A percentile compares a stretch with the other conserved stretches of the same genome.
These are phyloP conservation scores for Petunia secreta DNA, from an alignment of 257 asterid species.

Conservation along the genomic window DNA sequence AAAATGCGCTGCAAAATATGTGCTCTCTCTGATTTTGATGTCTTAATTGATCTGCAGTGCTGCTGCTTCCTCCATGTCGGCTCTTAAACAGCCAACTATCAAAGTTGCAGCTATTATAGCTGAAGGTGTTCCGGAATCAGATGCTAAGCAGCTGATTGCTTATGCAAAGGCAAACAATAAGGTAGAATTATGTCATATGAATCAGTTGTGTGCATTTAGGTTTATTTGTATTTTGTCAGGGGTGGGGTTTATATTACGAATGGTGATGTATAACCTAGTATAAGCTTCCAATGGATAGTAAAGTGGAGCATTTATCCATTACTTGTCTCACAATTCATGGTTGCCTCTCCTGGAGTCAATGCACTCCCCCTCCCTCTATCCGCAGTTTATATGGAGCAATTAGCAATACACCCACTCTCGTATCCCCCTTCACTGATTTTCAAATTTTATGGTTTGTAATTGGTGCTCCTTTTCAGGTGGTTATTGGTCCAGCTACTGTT, in stretches of 20 bases:
- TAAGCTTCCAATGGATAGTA: not conserved
- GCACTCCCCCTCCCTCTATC: not conserved
- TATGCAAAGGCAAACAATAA: conserved; percentile 96
- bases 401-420: conserved; percentile 4
- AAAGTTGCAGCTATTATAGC: conserved; percentile 97
- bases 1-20: not conserved
- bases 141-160: conserved; percentile 94
- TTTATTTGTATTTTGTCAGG: not conserved
- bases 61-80: conserved; percentile 96
- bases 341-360: not conserved
- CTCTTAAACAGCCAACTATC: conserved; percentile 97
- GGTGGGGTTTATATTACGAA: not conserved
- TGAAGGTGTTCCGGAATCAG: conserved; percentile 98
- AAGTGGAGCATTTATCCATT: not conserved
- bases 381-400: not conserved
- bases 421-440: not conserved
- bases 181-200: conserved; percentile 41
- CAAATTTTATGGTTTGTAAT: conserved; percentile 20
- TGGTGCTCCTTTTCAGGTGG: conserved; percentile 55
- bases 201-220: not conserved
- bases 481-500: conserved; percentile 97
- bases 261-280: conserved; percentile 3
- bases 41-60: conserved; percentile 64
- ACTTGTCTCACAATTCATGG: not conserved
- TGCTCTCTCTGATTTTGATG: conserved; percentile 26